Base-by-base conservation (phyloP, 2,329 filamentous ascomycete genomes). In the Juglanconis oblonga region DNA sequence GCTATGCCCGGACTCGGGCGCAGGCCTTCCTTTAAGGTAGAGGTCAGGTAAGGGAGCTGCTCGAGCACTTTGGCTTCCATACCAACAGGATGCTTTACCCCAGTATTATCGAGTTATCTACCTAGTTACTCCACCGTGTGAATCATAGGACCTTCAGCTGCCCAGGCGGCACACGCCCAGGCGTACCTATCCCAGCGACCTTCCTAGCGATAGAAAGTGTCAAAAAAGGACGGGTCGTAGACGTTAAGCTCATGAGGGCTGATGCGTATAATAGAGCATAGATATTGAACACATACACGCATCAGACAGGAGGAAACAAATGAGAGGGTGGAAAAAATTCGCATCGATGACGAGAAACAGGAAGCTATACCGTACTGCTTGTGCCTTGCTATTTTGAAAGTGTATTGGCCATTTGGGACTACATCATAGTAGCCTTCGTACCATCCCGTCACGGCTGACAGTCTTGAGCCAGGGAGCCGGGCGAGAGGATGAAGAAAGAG, bases 401-500 rank as follows among this genome's bases (percentile, higher is more conserved):
- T 76, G 61, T 78, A 79, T 65, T 76, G 69, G 1, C 77, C 78
- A 5, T 73, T 71, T 5, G 73, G 67, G 47, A 76, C 57, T 24
- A 78, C 68, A 57, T 80, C 77, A 60, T 78, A 78, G 66, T 78
- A 80, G 52, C 73, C 72, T 62, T 76, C 74, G 59, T 76, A 77
- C 68, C 71, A 74, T 54, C 72, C 68, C 52, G 74, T 76, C 52
- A 74, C 64, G 4, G 74, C 74, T 32, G 75, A 73, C 36, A 77
- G 68, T 62, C 65, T 73, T 55, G 75, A 75, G 3, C 75, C 75
- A 0, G 75, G 75, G 50, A 77, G 71, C 56, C 71, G 68, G 51
- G 74, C 68, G 42, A 76, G 68, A 10, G 75, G 74, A 58, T 74
- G 76, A 56, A 77, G 66, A 65, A 69, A 74, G 31, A 77, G 63